These are phyloP conservation scores for Rhizophagus clarus DNA, from an alignment of 192 early-diverging fungal genomes.

Conservation along the genomic window DNA sequence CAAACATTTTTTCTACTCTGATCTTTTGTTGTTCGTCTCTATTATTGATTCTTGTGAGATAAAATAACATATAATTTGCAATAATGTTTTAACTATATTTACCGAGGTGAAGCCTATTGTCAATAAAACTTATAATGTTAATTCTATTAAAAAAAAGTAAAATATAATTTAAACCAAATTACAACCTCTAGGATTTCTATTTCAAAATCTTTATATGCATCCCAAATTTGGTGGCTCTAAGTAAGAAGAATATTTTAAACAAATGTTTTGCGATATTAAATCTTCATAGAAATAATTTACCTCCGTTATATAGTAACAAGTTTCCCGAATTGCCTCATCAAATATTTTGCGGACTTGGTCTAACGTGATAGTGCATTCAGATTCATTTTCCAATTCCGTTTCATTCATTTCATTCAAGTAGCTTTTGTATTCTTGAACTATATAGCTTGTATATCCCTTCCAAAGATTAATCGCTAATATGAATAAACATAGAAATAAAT, in stretches of 20 bases:
- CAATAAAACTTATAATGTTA: neutral
- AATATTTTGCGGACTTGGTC: conserved; percentile 48
- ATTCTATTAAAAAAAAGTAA: neutral
- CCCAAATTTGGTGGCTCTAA: conserved; percentile 68
- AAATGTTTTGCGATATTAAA: too few relatives aligned
- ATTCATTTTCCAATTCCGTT: conserved; percentile 25
- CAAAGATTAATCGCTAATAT: conserved; percentile 65
- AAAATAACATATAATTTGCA: neutral
- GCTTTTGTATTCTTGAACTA: conserved; percentile 49
- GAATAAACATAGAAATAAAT: neutral
- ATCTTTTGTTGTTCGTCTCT: conserved; percentile 3
- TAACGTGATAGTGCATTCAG: conserved; percentile 35
- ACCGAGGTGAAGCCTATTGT: conserved; percentile 1
- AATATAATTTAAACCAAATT: neutral
- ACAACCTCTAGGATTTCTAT: conserved; percentile 44
- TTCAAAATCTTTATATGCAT: conserved; percentile 62
- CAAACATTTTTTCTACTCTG: conserved; percentile 45
- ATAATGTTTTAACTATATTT: neutral
- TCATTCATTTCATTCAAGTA: conserved; percentile 7
- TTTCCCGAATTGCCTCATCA: conserved; percentile 48
- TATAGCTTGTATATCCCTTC: conserved; percentile 62
- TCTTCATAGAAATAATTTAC: conserved; percentile 30
- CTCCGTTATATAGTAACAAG: conserved; percentile 56
- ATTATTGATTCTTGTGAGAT: neutral
- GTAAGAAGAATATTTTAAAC: neutral